Conservation (phyloP, 768 basidiomycete species). For the Auricularia cornea region DNA sequence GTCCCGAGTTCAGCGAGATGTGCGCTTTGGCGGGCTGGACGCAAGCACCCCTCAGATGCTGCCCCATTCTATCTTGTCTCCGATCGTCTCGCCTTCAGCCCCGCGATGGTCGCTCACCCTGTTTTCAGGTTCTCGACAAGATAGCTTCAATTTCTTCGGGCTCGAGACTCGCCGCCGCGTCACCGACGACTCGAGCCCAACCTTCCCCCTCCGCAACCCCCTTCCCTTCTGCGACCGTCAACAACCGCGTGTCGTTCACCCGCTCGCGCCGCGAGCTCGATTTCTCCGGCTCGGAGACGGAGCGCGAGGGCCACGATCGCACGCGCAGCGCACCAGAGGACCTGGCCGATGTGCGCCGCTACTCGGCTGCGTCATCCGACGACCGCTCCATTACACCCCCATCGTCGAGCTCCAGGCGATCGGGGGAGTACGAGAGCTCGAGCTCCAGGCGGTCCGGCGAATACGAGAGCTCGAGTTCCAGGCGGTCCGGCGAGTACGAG, state of each 20-base stretch:
- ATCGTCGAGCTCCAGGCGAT: background rate
- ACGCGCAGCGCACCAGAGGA: background rate
- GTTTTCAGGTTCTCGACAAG: background rate
- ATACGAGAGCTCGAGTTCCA: background rate
- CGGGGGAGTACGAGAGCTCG: background rate
- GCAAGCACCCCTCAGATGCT: no score
- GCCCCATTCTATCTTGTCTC: no score
- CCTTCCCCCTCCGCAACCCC: background rate
- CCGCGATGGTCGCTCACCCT: background rate
- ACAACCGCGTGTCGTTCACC: background rate
- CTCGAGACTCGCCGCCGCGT: background rate
- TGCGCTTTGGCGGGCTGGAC: no score
- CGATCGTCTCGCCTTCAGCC: no score
- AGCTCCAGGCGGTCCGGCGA: background rate
- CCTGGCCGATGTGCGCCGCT: background rate
- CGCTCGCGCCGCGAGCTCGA: background rate
- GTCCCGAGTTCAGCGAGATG: no score
- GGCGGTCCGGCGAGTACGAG: background rate
- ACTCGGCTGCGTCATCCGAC: background rate
- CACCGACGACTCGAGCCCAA: background rate
- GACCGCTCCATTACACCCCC: background rate
- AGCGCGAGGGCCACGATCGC: background rate
- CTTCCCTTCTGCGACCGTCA: background rate
- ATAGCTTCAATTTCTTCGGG: slow-evolving; percentile 1
- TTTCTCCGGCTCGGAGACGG: background rate